Evolutionary conservation across 2,329 filamentous ascomycete genomes (phyloP).

Genomic region (Elsinoe australis): DNA sequence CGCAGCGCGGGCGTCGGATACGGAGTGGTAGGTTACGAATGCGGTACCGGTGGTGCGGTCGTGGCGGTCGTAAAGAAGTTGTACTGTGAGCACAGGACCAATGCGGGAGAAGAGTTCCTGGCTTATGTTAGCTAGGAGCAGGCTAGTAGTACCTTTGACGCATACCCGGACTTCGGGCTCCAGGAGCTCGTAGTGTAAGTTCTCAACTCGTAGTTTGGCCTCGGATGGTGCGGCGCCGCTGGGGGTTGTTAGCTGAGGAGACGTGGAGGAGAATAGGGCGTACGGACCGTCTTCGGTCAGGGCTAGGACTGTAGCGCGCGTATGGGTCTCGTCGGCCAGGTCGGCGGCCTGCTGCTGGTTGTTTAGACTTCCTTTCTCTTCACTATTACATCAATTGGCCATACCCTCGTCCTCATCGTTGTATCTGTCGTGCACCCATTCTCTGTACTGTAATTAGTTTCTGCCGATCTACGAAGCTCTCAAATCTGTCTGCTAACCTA

Average conservation of each 20-base stretch:
- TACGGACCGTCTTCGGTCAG: slow-evolving; percentile 24
- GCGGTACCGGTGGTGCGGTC: slow-evolving; percentile 81
- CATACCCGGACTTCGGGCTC: slow-evolving; percentile 72
- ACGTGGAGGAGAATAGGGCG: not conserved
- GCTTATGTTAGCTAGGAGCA: not conserved
- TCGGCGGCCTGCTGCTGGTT: slow-evolving; percentile 22
- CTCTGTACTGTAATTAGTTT: slow-evolving; percentile 44
- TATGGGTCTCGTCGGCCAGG: slow-evolving; percentile 19
- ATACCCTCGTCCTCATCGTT: slow-evolving; percentile 52
- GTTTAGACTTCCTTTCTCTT: too few species aligned
- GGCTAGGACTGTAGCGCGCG: slow-evolving; percentile 26
- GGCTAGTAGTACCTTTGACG: not conserved
- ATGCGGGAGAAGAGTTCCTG: slow-evolving; percentile 76
- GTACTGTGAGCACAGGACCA: slow-evolving; percentile 60
- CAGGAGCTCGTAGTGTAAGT: slow-evolving; percentile 85
- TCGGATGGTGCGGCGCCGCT: slow-evolving; percentile 35
- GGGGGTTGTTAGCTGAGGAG: not conserved
- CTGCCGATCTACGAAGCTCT: slow-evolving; percentile 21
- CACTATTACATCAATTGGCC: too few species aligned
- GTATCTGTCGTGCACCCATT: slow-evolving; percentile 93
- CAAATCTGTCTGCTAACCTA: slow-evolving; percentile 47
- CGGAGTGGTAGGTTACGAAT: slow-evolving; percentile 68
- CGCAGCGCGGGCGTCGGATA: slow-evolving; percentile 64
- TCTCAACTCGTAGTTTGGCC: slow-evolving; percentile 74
- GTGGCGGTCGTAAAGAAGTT: slow-evolving; percentile 75